Evolutionary conservation across 345 rosid genomes (phyloP), one percentile per base, ranked within the genome.

Genomic region (Crucihimalaya himalaica): DNA sequence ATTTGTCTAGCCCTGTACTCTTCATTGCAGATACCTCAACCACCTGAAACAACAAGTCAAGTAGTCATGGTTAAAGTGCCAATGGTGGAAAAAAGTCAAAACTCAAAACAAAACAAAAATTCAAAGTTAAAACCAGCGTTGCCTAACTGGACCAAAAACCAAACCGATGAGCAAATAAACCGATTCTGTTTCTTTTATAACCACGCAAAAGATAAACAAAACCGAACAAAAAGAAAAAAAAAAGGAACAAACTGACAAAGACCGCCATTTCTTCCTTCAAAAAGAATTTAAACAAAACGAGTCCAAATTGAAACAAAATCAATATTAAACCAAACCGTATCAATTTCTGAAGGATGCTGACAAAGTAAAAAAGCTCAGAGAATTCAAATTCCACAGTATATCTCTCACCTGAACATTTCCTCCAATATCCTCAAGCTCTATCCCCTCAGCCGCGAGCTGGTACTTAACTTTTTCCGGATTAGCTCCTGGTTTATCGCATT

Each of bases 401-500:
- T 20, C 21, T 23, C 43, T 51, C 15, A 70, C 75, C 83, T 90
- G 97, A 81, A 92, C 79, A 57, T 84, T 90, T 57, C 99, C 99
- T 70, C 97, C 98, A 82, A 88, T 81, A 78, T 95, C 99, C 87
- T 95, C 97, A 61, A 90, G 79, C 81, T 83, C 86, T 64, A 92
- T 75, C 35, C 97, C 98, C 79, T 90, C 96, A 7, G 96, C 79
- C 1, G 93, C 88, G 28, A 95, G 96, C 84, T 95, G 97, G 61
- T 85, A 63, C 80, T 90, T 92, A 12, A 95, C 97, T 78, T 86
- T 85, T 73, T 86, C 94, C 0, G 94, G 82, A 75, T 90, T 79
- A 16, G 99, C 92, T 60, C 85, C 89, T 4, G 92, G 92, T 81
- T 92, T 88, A 78, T 95, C 99, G 21, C 99, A 92, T 76, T 95